Evolutionary conservation across 495 filamentous ascomycete genomes (phyloP), one percentile per base, ranked within the genome.

Genomic region (Aspergillus hancockii): DNA sequence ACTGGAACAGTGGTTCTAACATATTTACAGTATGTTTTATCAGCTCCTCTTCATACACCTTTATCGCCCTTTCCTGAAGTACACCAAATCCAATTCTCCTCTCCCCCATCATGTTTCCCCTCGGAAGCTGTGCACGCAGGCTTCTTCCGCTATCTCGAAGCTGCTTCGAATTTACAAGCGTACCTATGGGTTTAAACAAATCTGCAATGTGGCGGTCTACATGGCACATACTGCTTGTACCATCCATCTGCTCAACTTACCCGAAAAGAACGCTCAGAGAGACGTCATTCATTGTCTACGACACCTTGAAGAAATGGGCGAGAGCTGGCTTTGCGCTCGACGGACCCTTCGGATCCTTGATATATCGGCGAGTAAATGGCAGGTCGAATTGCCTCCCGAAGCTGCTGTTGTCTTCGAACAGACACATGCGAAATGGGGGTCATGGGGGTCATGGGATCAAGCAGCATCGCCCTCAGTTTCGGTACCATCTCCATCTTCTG

Each of bases 41-140:
- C 93, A 98, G 65, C 82, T 97, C 2, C 89, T 97, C 38, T 94
- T 93, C 67, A 97, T 98, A 60, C 95, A 98, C 64, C 86, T 98
- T 9, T 98, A 96, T 77, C 90, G 94, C 5, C 93, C 94, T 0
- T 98, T 98, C 71, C 82, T 98, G 36, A 95, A 93, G 71, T 97
- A 97, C 69, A 89, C 85, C 12, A 89, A 86, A 54, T 72, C 83
- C 19, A 88, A 83, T 7, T 94, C 93, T 6, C 91, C 94, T 0
- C 82, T 97, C 0, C 92, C 95, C 7, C 70, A 87, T 8, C 89
- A 96, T 71, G 90, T 97, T 25, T 97, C 93, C 9, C 93, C 95
- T 14, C 85, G 95, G 34, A 91, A 91, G 65, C 83, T 94, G 45
- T 96, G 94, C 76, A 92, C 90, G 3, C 89, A 92, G 65, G 92